A percentile compares a stretch with the other conserved stretches of the same genome.
Evolutionary conservation across 2,329 filamentous ascomycete species (phyloP).

Genomic region (Talaromyces sp.): DNA sequence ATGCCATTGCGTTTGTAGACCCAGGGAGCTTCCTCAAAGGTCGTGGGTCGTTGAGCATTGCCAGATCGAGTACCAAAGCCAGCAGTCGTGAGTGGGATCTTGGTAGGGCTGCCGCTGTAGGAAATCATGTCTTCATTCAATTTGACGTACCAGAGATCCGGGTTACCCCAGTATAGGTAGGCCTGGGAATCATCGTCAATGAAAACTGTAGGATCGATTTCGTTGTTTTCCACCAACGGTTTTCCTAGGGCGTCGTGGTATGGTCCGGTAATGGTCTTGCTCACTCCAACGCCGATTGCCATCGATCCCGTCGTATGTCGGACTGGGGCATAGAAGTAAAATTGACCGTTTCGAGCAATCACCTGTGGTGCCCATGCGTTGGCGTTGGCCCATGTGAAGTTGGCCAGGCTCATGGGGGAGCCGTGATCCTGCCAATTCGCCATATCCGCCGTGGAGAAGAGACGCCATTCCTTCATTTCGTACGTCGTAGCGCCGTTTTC

Average conservation of each 20-base stretch:
- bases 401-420: neutral
- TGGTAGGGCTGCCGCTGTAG: neutral
- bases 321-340: neutral
- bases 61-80: neutral
- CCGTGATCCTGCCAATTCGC: slow-evolving; percentile 3
- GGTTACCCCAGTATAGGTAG: slow-evolving; percentile 1
- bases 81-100: slow-evolving; percentile 4
- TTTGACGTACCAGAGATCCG: slow-evolving; percentile 1
- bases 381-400: neutral
- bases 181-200: neutral
- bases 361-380: neutral
- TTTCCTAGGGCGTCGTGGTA: neutral
- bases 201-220: neutral
- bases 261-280: neutral
- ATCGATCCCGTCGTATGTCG: neutral
- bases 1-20: slow-evolving; percentile 1
- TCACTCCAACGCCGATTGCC: neutral
- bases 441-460: neutral
- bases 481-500: neutral
- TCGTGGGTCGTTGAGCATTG: neutral
- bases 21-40: slow-evolving; percentile 1
- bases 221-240: neutral
- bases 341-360: neutral
- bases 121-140: neutral
- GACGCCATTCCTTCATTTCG: neutral